Evolutionary conservation across 257 asterid genomes (phyloP), one percentile per base, ranked within the genome.

Genomic region (Agastache rugosa): DNA sequence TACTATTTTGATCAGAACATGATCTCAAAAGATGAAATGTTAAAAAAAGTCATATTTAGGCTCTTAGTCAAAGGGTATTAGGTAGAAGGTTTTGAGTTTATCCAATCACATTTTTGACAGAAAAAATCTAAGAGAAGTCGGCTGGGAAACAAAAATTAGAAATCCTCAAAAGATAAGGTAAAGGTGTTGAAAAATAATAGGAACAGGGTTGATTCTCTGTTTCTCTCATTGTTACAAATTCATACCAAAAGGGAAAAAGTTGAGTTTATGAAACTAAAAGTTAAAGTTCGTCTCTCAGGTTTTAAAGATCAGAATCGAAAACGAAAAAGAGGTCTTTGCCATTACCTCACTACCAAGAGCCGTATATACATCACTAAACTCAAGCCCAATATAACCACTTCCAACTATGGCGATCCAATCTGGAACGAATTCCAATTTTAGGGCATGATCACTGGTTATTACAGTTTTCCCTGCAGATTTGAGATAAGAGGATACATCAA

Each of bases 331-430:
- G 53, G 19, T 54, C 15, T 23, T 34, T 48, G 27, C 29, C 47
- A 31, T 55, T 55, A 93, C 98, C 98, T 93, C 98, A 89, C 97
- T 90, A 76, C 98, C 98, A 79, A 93, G 98, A 67, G 98, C 98
- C 22, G 98, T 93, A 72, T 90, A 93, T 39, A 93, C 98, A 79
- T 93, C 98, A 83, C 98, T 93, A 80, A 93, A 93, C 78, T 93
- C 98, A 76, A 93, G 98, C 67, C 98, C 98, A 76, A 93, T 93
- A 80, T 93, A 93, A 66, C 98, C 98, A 89, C 98, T 93, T 82
- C 98, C 98, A 9, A 93, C 94, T 77, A 93, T 90, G 61, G 97
- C 98, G 81, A 93, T 93, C 98, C 98, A 93, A 29, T 93, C 85
- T 5, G 98, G 98, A 80, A 93, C 95, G 53, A 72, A 83, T 81